A percentile compares a stretch with the other conserved stretches of the same genome.
These are phyloP conservation scores for Hypoxylon sp. DNA, from an alignment of 2,329 filamentous ascomycete genomes.

Conservation along the genomic window DNA sequence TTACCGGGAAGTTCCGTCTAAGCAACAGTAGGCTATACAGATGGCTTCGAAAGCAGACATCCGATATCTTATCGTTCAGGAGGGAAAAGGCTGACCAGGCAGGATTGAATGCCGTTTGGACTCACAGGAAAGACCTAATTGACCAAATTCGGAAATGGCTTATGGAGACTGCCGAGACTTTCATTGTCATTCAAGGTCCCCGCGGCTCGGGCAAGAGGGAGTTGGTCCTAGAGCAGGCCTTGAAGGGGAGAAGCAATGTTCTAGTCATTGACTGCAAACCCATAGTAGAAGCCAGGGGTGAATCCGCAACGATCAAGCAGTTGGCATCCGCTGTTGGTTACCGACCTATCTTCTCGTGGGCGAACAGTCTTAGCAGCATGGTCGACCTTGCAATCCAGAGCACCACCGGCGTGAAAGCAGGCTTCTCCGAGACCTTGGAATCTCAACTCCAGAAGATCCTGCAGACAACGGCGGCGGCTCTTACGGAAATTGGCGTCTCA, in stretches of 20 bases:
- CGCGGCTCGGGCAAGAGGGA: slow-evolving; percentile 93
- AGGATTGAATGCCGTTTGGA: slow-evolving; percentile 86
- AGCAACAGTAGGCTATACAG: slow-evolving; percentile 80
- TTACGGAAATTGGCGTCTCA: slow-evolving; percentile 83
- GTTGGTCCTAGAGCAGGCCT: slow-evolving; percentile 85
- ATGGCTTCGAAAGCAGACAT: slow-evolving; percentile 84
- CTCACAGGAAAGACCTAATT: slow-evolving; percentile 85
- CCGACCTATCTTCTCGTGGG: slow-evolving; percentile 93
- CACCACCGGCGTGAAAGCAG: slow-evolving; percentile 93
- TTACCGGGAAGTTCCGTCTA: slow-evolving; percentile 82
- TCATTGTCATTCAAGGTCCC: slow-evolving; percentile 93
- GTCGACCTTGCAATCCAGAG: slow-evolving; percentile 93
- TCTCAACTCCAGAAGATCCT: slow-evolving; percentile 91
- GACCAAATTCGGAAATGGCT: slow-evolving; percentile 87
- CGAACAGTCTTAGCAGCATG: slow-evolving; percentile 93
- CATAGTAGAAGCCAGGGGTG: slow-evolving; percentile 90
- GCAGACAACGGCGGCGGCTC: slow-evolving; percentile 83
- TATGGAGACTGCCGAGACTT: slow-evolving; percentile 89
- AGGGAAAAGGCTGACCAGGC: slow-evolving; percentile 73
- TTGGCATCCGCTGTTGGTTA: slow-evolving; percentile 90
- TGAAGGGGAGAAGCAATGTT: slow-evolving; percentile 82
- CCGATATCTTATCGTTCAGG: slow-evolving; percentile 74
- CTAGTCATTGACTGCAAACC: slow-evolving; percentile 93
- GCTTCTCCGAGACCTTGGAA: slow-evolving; percentile 93
- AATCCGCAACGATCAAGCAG: slow-evolving; percentile 85